phyloP scores from a whole-genome alignment of 108 stramenopile genomes.

The Conticribra weissflogii region DNA sequence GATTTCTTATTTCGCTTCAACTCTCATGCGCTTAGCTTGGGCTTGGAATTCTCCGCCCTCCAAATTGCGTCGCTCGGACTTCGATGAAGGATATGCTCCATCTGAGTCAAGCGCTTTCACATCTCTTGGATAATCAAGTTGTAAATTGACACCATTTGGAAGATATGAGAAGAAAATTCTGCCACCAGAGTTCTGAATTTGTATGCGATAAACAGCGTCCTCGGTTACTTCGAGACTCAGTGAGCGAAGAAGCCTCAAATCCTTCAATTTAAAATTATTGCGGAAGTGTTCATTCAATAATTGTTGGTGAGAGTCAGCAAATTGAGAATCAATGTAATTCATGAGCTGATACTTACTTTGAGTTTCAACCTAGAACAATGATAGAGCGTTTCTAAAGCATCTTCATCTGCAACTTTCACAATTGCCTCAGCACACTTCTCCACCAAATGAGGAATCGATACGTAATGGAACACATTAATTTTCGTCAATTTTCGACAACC shows the following conservation, averaged over 20 bases:
- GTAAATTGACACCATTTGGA: slow-evolving; percentile 54
- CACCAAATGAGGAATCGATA: slow-evolving; percentile 69
- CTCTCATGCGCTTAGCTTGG: slow-evolving; percentile 20
- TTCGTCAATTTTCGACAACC: slow-evolving; percentile 56
- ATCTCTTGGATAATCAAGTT: slow-evolving; percentile 25
- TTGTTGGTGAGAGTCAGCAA: not conserved
- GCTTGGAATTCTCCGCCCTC: not conserved
- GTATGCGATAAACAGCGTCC: slow-evolving; percentile 72
- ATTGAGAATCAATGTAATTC: not conserved
- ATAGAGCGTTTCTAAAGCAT: slow-evolving; percentile 51
- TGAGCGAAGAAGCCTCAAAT: slow-evolving; percentile 57
- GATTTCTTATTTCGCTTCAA: no score
- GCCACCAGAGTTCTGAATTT: slow-evolving; percentile 57
- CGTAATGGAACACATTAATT: slow-evolving; percentile 51
- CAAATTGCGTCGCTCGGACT: slow-evolving; percentile 6
- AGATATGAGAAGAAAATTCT: slow-evolving; percentile 74
- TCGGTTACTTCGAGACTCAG: slow-evolving; percentile 61
- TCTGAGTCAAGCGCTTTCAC: slow-evolving; percentile 1
- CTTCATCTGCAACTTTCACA: slow-evolving; percentile 60
- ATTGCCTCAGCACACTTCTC: slow-evolving; percentile 66
- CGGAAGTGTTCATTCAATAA: not conserved
- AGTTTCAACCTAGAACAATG: slow-evolving; percentile 66
- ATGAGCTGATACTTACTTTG: slow-evolving; percentile 28
- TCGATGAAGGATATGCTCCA: slow-evolving; percentile 10
- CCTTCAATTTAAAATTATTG: slow-evolving; percentile 12